Base-by-base conservation (phyloP, 148 eudicot genomes). In the Rhododendron vialii region DNA sequence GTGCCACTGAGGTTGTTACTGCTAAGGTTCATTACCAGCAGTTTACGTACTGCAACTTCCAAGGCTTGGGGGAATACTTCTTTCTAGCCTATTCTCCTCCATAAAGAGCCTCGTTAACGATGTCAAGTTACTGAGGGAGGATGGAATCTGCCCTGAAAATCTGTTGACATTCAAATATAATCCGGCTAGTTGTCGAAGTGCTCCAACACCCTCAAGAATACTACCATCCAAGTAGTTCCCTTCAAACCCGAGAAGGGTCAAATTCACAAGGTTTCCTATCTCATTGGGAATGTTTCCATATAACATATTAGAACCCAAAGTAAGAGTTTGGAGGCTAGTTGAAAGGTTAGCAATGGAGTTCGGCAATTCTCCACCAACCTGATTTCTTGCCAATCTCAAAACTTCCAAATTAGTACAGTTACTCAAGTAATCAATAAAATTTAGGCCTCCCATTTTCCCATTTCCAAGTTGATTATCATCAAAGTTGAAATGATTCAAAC, bases 1-100 rank as follows among this genome's bases (percentile, higher is more conserved):
- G 51, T 77, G 22, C 90, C 92, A 79, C 69, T 84, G 5, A 92
- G 89, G 22, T 80, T 57, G 76, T 91, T 92, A 8, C 73, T 33
- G 41, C 86, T 45, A 41, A 91, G 83, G 24, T 59, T 13, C 30
- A 91, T 30, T 45, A 41, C 38, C 61, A 81, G 26, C 81, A 92
- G 73, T 50, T 50, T 85, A n/a, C n/a, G n/a, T n/a, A 24, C 12
- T 57, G 83, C 89, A 92, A 84, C 41, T 86, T 35, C 90, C 89
- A 12, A 89, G 80, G 26, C 85, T 90, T 48, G 86, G 45, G 20
- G 90, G 88, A 45, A 88, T 83, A 11, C 43, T 73, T 2, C 90
- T 87, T 80, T 83, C 67, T 28, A 88, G 79, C 26, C 14, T 43
- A 63, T 88, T 88, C 10, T 73, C 67, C 7, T 79, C 81, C 77